Conservation (phyloP, 148 eudicot species). For the Chenopodium album region DNA sequence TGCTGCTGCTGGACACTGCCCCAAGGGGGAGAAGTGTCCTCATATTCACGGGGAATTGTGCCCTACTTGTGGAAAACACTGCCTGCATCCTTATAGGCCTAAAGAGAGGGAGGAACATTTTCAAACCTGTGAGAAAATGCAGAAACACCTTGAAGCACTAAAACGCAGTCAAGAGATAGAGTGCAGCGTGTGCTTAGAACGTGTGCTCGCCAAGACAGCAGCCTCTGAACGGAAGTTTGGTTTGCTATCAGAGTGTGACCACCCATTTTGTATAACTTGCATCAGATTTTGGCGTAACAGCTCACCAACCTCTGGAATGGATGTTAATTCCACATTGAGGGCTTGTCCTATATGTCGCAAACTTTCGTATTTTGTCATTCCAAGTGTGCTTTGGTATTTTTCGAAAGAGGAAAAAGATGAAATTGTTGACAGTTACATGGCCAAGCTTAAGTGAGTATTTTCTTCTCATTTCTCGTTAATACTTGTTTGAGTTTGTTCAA, state of each 20-base stretch:
- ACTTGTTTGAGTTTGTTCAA: background rate
- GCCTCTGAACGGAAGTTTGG: constrained; percentile 81
- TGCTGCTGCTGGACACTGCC: constrained; percentile 86
- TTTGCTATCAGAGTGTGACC: constrained; percentile 89
- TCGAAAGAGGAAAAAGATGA: constrained; percentile 74
- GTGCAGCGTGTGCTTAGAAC: constrained; percentile 94
- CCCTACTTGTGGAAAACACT: constrained; percentile 65
- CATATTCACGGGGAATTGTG: constrained; percentile 93
- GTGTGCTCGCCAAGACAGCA: constrained; percentile 69
- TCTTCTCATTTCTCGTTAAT: constrained; percentile 12
- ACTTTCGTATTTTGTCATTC: constrained; percentile 93
- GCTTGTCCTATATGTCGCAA: constrained; percentile 95
- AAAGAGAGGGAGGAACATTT: constrained; percentile 80
- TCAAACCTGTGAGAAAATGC: constrained; percentile 65
- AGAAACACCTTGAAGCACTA: constrained; percentile 64
- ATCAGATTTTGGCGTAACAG: constrained; percentile 92
- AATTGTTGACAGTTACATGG: constrained; percentile 80
- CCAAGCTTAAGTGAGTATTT: constrained; percentile 65
- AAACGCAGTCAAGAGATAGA: constrained; percentile 91
- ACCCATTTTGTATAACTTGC: constrained; percentile 86
- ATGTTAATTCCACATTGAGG: constrained; percentile 84
- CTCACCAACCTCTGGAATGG: constrained; percentile 88
- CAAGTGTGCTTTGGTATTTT: constrained; percentile 96
- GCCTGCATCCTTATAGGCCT: constrained; percentile 86
- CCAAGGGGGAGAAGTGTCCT: constrained; percentile 82